Percentiles rank a stretch among this genome's conserved stretches.
phyloP scores from a whole-genome alignment of 352 stramenopile species.

The Stramenopiles sp. region DNA sequence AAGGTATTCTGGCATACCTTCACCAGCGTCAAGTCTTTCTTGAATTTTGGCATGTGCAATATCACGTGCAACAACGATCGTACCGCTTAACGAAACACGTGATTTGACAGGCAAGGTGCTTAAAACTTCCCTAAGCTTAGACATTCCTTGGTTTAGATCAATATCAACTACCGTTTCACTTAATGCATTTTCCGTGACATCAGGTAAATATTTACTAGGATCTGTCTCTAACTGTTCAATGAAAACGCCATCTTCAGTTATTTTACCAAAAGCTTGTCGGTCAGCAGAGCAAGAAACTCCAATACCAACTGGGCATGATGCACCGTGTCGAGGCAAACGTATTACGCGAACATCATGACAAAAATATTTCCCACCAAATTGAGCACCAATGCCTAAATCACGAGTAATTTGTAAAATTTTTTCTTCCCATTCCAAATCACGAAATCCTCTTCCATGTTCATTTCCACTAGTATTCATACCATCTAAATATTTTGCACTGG shows the following conservation, averaged over 20 bases:
- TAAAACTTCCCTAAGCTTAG: slow-evolving; percentile 39
- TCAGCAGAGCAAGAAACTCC: slow-evolving; percentile 64
- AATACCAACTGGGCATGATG: slow-evolving; percentile 59
- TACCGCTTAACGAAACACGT: slow-evolving; percentile 49
- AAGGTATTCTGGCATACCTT: slow-evolving; percentile 59
- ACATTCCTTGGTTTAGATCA: slow-evolving; percentile 59
- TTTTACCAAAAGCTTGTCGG: slow-evolving; percentile 44
- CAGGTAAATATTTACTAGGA: slow-evolving; percentile 52
- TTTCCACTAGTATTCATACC: slow-evolving; percentile 47
- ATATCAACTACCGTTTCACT: slow-evolving; percentile 37
- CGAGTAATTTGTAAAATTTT: slow-evolving; percentile 54
- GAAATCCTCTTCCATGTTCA: slow-evolving; percentile 44
- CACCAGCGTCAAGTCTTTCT: slow-evolving; percentile 45
- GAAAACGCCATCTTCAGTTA: slow-evolving; percentile 63
- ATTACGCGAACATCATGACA: slow-evolving; percentile 66
- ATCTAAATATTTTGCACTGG: slow-evolving; percentile 61
- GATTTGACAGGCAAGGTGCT: slow-evolving; percentile 50
- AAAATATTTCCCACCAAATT: slow-evolving; percentile 75
- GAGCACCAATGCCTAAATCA: slow-evolving; percentile 60
- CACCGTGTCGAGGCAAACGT: slow-evolving; percentile 54
- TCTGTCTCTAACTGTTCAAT: slow-evolving; percentile 60
- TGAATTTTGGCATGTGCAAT: slow-evolving; percentile 71
- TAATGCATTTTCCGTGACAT: slow-evolving; percentile 33
- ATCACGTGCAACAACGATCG: slow-evolving; percentile 61
- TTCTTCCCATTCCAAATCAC: slow-evolving; percentile 53